These are phyloP conservation scores for Hydnum rufescens DNA, from an alignment of 768 basidiomycete species.

Conservation along the genomic window DNA sequence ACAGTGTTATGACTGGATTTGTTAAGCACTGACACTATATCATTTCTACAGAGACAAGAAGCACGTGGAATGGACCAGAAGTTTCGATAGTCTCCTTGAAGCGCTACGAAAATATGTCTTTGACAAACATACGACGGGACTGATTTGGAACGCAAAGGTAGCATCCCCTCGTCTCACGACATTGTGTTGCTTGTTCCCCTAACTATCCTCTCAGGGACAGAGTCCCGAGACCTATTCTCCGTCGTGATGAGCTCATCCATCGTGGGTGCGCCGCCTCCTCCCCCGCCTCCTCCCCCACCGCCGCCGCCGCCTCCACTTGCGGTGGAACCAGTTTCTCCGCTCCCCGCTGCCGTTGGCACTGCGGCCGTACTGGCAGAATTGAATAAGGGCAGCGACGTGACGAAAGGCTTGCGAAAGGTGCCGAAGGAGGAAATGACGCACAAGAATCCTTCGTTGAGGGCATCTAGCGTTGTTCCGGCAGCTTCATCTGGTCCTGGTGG, in stretches of 20 bases:
- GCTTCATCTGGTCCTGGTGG: conserved; percentile 9
- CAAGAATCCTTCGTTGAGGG: conserved; percentile 82
- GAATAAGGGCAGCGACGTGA: conserved; percentile 78
- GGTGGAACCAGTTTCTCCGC: conserved; percentile 14
- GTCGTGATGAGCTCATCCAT: too few relatives aligned
- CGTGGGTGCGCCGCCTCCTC: conserved; percentile 17
- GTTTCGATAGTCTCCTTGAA: conserved; percentile 50
- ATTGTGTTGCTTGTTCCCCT: background rate
- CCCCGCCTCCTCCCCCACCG: conserved; percentile 28
- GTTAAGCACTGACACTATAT: background rate
- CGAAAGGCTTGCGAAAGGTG: conserved; percentile 80
- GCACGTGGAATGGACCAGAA: conserved; percentile 76
- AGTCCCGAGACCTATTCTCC: too few relatives aligned
- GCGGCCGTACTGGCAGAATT: conserved; percentile 79
- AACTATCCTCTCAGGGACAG: too few relatives aligned
- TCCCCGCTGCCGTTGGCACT: conserved; percentile 28
- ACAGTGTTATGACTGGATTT: background rate
- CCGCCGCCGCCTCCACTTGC: conserved; percentile 24
- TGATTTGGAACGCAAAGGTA: conserved; percentile 77
- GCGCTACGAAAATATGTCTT: conserved; percentile 64
- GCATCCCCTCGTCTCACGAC: conserved; percentile 6
- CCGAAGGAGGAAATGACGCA: conserved; percentile 96
- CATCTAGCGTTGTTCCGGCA: conserved; percentile 30
- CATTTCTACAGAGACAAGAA: conserved; percentile 46
- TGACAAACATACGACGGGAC: conserved; percentile 69